These are phyloP conservation scores for Polytolypa hystricis DNA, from an alignment of 2,329 filamentous ascomycete genomes.

Conservation along the genomic window DNA sequence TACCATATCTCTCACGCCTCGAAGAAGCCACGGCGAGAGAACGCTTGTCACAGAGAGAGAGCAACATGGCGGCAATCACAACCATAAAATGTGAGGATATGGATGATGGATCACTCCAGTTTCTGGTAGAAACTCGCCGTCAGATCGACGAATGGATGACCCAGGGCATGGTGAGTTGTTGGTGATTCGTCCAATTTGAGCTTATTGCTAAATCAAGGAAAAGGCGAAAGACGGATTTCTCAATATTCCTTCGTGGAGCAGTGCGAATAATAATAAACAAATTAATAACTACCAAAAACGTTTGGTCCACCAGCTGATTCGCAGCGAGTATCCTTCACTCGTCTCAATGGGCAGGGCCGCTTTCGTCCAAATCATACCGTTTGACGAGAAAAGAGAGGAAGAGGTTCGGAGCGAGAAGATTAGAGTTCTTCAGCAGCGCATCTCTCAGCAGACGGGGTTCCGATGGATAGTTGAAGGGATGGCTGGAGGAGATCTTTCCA, in stretches of 20 bases:
- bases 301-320: constrained; percentile 55
- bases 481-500: constrained; percentile 29
- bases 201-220: constrained; percentile 1
- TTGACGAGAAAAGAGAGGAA: constrained; percentile 27
- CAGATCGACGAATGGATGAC: constrained; percentile 39
- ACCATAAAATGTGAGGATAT: constrained; percentile 42
- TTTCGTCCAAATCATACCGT: constrained; percentile 32
- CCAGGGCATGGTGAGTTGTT: constrained; percentile 12
- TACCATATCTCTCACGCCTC: constrained; percentile 51
- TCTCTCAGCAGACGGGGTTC: constrained; percentile 31
- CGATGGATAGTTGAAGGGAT: constrained; percentile 39
- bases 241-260: constrained; percentile 33
- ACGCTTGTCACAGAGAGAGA: constrained; percentile 33
- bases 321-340: constrained; percentile 43
- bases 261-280: constrained; percentile 14
- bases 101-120: constrained; percentile 43
- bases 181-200: background rate
- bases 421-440: constrained; percentile 17
- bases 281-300: constrained; percentile 52
- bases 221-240: constrained; percentile 26
- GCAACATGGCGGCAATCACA: constrained; percentile 19
- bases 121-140: constrained; percentile 36
- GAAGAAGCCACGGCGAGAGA: constrained; percentile 43
- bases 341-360: constrained; percentile 26
- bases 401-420: constrained; percentile 19